Evolutionary conservation across 2,329 filamentous ascomycete species (phyloP), one percentile per base, ranked within the genome.

Genomic region (Rugonectria rugulosa): DNA sequence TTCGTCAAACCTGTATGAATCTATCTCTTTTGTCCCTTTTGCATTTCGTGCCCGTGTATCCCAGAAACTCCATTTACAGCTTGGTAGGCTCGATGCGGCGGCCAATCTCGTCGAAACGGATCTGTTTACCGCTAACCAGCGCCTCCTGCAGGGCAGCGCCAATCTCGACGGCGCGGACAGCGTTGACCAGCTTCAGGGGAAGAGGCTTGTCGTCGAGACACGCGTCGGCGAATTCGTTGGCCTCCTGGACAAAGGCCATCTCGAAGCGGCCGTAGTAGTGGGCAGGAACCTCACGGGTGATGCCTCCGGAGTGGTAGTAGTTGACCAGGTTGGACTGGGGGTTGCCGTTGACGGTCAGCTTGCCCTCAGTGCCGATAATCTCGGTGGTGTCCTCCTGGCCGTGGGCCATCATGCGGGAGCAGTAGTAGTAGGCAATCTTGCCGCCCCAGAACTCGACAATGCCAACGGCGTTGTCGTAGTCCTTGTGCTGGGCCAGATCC

Each of bases 301-400:
- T 53, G 32, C 59, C 61, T 8, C 66, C 74, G 0, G 76, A 36
- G 63, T 84, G 75, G 66, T 83, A 80, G 48, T 81, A 75, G 60
- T 84, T 79, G 36, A 88, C 79, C 24, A 86, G 73, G 53, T 81
- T 81, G 3, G 68, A 72, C 49, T 74, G 73, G 6, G 86, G 85
- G 58, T 85, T 81, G 14, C 75, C 78, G 64, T 89, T 89, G 57
- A 89, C 77, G 1, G 78, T 73, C 6, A 89, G 66, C 69, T 88
- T 89, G 34, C 87, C 86, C 62, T 81, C 78, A 1, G 87, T 89
- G 11, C 86, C 87, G 50, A 89, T 86, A 59, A 89, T 81, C 72
- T 89, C 86, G 0, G 86, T 88, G 55, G 79, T 82, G 68, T 89
- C 87, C 58, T 88, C 82, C 70, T 89, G 86, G 1, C 87, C 87